Conservation (phyloP, 768 basidiomycete genomes). For the Pulveroboletus frians region DNA sequence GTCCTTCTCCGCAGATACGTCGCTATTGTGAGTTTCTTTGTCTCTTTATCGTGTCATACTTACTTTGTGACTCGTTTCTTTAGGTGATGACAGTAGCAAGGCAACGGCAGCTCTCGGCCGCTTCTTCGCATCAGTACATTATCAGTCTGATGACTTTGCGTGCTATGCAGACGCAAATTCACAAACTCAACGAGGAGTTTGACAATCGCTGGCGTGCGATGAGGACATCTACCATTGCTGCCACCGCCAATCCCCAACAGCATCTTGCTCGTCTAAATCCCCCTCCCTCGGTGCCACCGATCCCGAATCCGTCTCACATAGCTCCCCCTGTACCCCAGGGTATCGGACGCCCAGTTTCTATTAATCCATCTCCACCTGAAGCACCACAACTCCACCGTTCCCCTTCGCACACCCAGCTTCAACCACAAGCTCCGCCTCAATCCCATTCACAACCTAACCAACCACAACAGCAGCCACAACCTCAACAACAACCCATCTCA, state of each 20-base stretch:
- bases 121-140: slow-evolving; percentile 29
- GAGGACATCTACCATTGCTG: slow-evolving; percentile 11
- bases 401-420: slow-evolving; percentile 9
- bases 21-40: slow-evolving; percentile 44
- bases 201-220: slow-evolving; percentile 26
- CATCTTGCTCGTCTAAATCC: slow-evolving; percentile 5
- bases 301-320: slow-evolving; percentile 16
- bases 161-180: slow-evolving; percentile 41
- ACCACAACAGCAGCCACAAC: neutral
- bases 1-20: slow-evolving; percentile 46
- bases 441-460: slow-evolving; percentile 9
- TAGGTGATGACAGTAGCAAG: slow-evolving; percentile 43
- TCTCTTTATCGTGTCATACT: slow-evolving; percentile 11
- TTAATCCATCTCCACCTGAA: slow-evolving; percentile 23
- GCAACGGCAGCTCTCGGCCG: slow-evolving; percentile 24
- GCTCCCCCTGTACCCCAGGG: slow-evolving; percentile 20
- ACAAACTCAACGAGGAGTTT: slow-evolving; percentile 39
- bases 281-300: slow-evolving; percentile 15
- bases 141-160: slow-evolving; percentile 37
- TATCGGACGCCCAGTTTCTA: slow-evolving; percentile 29
- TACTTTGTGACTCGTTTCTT: slow-evolving; percentile 4
- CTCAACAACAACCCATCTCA: slow-evolving; percentile 4
- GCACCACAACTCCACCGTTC: slow-evolving; percentile 6
- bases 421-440: neutral
- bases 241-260: slow-evolving; percentile 3